These are phyloP conservation scores for Magnaporthales sp. DNA, from an alignment of 2,329 filamentous ascomycete species.

Conservation along the genomic window DNA sequence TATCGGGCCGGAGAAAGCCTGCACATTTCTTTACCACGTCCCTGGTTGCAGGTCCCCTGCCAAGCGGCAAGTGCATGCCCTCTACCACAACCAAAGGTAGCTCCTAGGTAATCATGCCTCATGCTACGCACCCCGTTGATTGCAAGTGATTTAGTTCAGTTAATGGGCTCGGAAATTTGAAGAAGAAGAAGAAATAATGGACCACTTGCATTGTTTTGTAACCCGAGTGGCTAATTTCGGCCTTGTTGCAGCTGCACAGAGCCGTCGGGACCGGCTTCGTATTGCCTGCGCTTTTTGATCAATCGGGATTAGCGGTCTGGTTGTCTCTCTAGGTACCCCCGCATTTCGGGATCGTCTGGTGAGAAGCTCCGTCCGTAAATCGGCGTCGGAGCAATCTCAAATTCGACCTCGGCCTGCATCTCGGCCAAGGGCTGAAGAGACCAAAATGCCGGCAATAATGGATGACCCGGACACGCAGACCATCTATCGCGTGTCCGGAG, in stretches of 20 bases:
- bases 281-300: neutral
- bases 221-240: neutral
- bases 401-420: neutral
- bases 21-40: neutral
- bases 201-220: neutral
- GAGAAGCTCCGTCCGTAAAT: neutral
- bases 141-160: neutral
- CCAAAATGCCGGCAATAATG: constrained; percentile 64
- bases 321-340: neutral
- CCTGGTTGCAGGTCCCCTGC: neutral
- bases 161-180: neutral
- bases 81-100: neutral
- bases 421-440: neutral
- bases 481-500: constrained; percentile 61
- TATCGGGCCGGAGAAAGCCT: neutral
- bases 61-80: neutral
- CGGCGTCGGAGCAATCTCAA: neutral
- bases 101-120: neutral
- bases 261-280: neutral
- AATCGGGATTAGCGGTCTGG: neutral
- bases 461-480: constrained; percentile 66
- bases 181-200: neutral
- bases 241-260: neutral
- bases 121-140: neutral
- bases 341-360: neutral